Base-by-base conservation (phyloP, 1,284 basidiomycete genomes). In the Fistulina hepatica region DNA sequence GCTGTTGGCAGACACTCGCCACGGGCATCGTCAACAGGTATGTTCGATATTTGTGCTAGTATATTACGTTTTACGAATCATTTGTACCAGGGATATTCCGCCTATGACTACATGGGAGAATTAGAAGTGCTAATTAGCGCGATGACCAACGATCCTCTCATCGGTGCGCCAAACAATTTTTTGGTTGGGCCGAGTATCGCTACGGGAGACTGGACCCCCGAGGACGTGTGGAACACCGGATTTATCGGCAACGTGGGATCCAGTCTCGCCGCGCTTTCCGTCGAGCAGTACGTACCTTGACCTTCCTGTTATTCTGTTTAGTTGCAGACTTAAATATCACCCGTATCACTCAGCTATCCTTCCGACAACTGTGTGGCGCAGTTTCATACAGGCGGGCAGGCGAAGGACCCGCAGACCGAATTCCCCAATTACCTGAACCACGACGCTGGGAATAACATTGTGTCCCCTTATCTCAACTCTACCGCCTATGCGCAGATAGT, bases 351-450 rank as follows among this genome's bases (percentile, higher is more conserved):
- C 33, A 44, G 42, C 19, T 46, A 46, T 25, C 44, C 44, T 2
- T 17, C 26, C 8, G 43, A 46, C 42, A 43, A 46, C 23, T 46
- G 44, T 20, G n/a, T n/a, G n/a, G n/a, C n/a, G n/a, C n/a, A n/a
- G n/a, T n/a, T n/a, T n/a, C n/a, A n/a, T n/a, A n/a, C n/a, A n/a
- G n/a, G n/a, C n/a, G n/a, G n/a, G n/a, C n/a, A n/a, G n/a, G n/a
- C n/a, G 2, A 53, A 50, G 11, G 59, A 70, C 43, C 67, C 74
- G 0, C 77, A 81, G 52, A 49, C 56, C 3, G 59, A 67, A 21
- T 78, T 83, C 50, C 52, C 65, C 0, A 52, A 52, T 8, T 85
- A 69, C 52, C 64, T 84, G 26, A 71, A 61, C 31, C 82, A 86
- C 52, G 60, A 62, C 2, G 55, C 68, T 3, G 70, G 62, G 25